A percentile compares a stretch with the other conserved stretches of the same genome.
These are phyloP conservation scores for Luzula sylvatica DNA, from an alignment of 176 grass and related monocot genomes.

Conservation along the genomic window DNA sequence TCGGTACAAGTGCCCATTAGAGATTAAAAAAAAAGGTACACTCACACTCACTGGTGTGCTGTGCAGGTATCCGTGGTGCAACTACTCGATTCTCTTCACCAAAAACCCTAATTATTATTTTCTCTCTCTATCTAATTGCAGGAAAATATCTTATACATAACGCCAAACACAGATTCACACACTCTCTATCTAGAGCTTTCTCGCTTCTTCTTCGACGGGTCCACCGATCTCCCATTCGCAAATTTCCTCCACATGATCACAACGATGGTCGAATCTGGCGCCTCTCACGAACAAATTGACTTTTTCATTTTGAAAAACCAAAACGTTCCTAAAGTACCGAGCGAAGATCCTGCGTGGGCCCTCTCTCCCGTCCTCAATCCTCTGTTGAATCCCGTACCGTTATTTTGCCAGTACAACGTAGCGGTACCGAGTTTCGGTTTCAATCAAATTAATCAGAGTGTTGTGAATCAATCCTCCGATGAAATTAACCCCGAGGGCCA, in stretches of 20 bases:
- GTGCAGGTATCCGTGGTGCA: too few relatives aligned
- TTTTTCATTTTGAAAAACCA: conserved; percentile 77
- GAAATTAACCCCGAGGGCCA: background rate
- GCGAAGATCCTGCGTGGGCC: conserved; percentile 58
- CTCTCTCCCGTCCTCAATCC: conserved; percentile 36
- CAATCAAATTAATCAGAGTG: conserved; percentile 50
- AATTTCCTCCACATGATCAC: conserved; percentile 91
- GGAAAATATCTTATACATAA: conserved; percentile 58
- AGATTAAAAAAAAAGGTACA: too few relatives aligned
- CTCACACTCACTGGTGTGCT: too few relatives aligned
- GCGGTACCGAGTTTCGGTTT: conserved; percentile 26
- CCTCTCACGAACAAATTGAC: conserved; percentile 41
- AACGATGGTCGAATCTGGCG: conserved; percentile 66
- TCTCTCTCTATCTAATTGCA: conserved; percentile 37
- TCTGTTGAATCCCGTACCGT: conserved; percentile 18
- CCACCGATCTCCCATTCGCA: conserved; percentile 64
- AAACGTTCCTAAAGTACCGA: conserved; percentile 59
- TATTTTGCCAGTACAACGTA: conserved; percentile 10
- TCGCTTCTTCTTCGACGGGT: conserved; percentile 84
- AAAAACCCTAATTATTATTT: too few relatives aligned
- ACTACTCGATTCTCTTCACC: too few relatives aligned
- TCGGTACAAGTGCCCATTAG: too few relatives aligned
- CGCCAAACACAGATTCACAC: conserved; percentile 52
- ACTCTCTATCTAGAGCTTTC: conserved; percentile 74
- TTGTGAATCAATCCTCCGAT: conserved; percentile 26